A percentile compares a stretch with the other conserved stretches of the same genome.
Evolutionary conservation across 2,329 filamentous ascomycete species (phyloP).

Genomic region (Fusarium sp.): DNA sequence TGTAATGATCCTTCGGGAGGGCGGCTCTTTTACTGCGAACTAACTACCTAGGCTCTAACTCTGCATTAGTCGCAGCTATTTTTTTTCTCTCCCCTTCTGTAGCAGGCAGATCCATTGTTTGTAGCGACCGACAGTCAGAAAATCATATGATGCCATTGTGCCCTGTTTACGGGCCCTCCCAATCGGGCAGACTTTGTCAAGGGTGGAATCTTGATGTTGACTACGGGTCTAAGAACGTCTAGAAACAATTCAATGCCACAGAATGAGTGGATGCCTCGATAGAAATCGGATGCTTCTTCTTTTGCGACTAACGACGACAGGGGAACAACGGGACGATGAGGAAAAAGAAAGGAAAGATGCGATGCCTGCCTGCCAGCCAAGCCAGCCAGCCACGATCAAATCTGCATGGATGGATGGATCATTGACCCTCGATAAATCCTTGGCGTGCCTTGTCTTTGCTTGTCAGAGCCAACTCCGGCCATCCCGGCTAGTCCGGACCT

Average conservation of each 20-base stretch:
- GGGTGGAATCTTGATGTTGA: slow-evolving; percentile 6
- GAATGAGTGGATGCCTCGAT: slow-evolving; percentile 5
- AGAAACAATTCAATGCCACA: slow-evolving; percentile 19
- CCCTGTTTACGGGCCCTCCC: slow-evolving; percentile 30
- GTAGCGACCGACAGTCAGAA: slow-evolving; percentile 1
- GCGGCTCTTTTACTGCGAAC: slow-evolving; percentile 29
- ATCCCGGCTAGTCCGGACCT: slow-evolving; percentile 30
- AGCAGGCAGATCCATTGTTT: background rate
- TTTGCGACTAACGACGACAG: background rate
- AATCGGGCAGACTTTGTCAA: slow-evolving; percentile 33
- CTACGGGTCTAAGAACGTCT: slow-evolving; percentile 25
- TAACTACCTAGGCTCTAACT: background rate
- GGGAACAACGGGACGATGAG: slow-evolving; percentile 10
- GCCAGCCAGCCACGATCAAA: slow-evolving; percentile 20
- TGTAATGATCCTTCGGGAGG: slow-evolving; percentile 37
- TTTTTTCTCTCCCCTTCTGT: background rate
- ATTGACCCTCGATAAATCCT: background rate
- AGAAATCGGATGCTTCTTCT: slow-evolving; percentile 27
- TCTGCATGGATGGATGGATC: background rate
- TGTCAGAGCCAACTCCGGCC: background rate
- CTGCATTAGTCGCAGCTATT: slow-evolving; percentile 14
- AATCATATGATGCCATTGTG: slow-evolving; percentile 43
- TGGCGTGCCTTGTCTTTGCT: background rate
- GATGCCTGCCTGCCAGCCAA: slow-evolving; percentile 9
- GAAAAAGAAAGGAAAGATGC: slow-evolving; percentile 5